Evolutionary conservation across 768 basidiomycete species (phyloP), one percentile per base, ranked within the genome.

Genomic region (Plicaturopsis crispa): DNA sequence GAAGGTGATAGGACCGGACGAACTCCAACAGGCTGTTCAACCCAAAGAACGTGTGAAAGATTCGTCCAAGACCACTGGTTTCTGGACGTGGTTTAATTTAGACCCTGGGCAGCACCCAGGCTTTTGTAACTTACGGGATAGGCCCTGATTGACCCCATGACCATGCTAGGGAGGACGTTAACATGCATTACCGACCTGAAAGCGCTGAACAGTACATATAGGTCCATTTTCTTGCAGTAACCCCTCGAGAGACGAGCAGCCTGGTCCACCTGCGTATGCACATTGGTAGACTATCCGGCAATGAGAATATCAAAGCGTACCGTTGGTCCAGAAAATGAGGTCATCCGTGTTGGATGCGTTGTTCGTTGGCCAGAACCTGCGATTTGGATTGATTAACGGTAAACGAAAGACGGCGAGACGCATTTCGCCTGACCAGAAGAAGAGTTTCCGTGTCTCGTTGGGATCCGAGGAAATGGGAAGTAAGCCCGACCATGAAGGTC

Each of bases 11-110:
- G n/a, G n/a, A n/a, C n/a, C n/a, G n/a, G n/a, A n/a, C n/a, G n/a
- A n/a, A n/a, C n/a, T n/a, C 84, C 84, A 22, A 87, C 78, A 3
- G 84, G 84, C 46, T 86, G 85, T 45, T 88, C 85, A 8, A 87
- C 73, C 67, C 72, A 87, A 14, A 86, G 59, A 6, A 85, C 58
- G 38, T 78, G 83, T 2, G 81, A 83, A 6, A 87, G 65, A 49
- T 86, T 87, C 0, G 84, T 86, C 84, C 84, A 87, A 54, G 80
- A 83, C 47, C 68, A 70, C 46, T 79, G 67, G 38, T 84, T 87
- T 4, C 54, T 62, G 1, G 70, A 80, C 3, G 83, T 75, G 39
- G 67, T 67, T 2, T 80, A 81, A 48, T 73, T 72, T 1, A 84
- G 84, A 31, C 48, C 63, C 5, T 69, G 31, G 64, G 67, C 55